Evolutionary conservation across 345 rosid genomes (phyloP).

Genomic region (Camelina sativa): DNA sequence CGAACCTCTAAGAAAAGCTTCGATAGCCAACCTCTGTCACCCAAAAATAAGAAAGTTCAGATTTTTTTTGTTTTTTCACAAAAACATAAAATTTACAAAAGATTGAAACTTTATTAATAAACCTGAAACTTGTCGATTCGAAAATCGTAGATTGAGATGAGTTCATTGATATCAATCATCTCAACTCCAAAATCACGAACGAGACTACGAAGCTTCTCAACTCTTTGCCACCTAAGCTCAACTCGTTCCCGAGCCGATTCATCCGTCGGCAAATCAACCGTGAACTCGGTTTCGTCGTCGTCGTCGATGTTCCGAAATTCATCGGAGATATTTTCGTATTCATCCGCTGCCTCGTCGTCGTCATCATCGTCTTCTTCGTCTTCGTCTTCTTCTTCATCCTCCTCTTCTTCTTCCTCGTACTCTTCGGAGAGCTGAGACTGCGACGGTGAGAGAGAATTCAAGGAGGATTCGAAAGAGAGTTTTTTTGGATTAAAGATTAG

Average conservation of each 20-base stretch:
- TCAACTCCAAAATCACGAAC: conserved; percentile 73
- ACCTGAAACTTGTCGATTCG: conserved; percentile 98
- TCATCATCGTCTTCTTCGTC: conserved; percentile 60
- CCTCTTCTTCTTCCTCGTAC: conserved; percentile 56
- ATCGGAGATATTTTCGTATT: conserved; percentile 47
- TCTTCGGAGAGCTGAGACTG: conserved; percentile 69
- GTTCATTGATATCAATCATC: conserved; percentile 77
- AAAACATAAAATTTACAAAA: background rate
- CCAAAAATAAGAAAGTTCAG: conserved; percentile 17
- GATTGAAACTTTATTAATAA: background rate
- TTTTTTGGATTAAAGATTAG: conserved; percentile 31
- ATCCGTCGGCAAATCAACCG: conserved; percentile 46
- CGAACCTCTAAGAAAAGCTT: conserved; percentile 78
- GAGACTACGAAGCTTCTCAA: conserved; percentile 71
- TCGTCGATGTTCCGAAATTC: conserved; percentile 53
- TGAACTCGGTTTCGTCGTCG: conserved; percentile 42
- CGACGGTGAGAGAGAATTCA: conserved; percentile 53
- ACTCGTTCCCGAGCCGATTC: conserved; percentile 47
- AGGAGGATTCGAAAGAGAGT: conserved; percentile 52
- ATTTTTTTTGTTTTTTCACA: background rate
- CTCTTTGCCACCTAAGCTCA: conserved; percentile 69
- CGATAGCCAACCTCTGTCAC: conserved; percentile 71
- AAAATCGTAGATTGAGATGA: conserved; percentile 76
- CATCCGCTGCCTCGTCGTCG: conserved; percentile 68
- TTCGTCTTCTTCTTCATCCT: conserved; percentile 49